Evolutionary conservation across 169 alveolate species (phyloP).

Genomic region (Plasmodium sp.): DNA sequence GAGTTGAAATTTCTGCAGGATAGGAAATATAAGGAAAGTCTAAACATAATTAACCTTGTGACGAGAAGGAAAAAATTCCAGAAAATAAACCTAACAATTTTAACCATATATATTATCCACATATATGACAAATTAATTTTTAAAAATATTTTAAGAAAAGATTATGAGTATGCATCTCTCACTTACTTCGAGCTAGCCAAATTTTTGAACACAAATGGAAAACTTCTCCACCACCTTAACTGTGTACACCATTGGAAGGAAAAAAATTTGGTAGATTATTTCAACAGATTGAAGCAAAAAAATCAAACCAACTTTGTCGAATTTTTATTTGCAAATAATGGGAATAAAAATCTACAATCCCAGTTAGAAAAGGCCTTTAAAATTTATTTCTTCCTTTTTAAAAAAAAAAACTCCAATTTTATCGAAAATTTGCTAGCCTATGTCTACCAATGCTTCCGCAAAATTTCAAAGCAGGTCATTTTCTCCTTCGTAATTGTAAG

Average conservation of each 20-base stretch:
- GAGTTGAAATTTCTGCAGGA: constrained; percentile 48
- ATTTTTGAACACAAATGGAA: constrained; percentile 5
- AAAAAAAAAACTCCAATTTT: constrained; percentile 41
- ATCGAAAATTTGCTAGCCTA: constrained; percentile 60
- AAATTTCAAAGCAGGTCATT: constrained; percentile 63
- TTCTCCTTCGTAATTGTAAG: constrained; percentile 36
- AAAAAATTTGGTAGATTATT: constrained; percentile 33
- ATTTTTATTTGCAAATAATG: constrained; percentile 50
- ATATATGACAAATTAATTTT: constrained; percentile 49
- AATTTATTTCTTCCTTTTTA: constrained; percentile 57
- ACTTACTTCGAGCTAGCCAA: constrained; percentile 15
- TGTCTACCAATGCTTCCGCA: constrained; percentile 60
- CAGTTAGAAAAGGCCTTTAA: constrained; percentile 29
- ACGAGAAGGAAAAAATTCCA: constrained; percentile 20
- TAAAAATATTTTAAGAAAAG: constrained; percentile 55
- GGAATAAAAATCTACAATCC: constrained; percentile 26
- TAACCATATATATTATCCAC: constrained; percentile 42
- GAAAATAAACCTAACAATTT: constrained; percentile 55
- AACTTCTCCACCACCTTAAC: constrained; percentile 14
- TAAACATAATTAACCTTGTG: constrained; percentile 37
- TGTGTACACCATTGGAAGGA: constrained; percentile 36
- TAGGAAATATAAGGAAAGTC: constrained; percentile 44
- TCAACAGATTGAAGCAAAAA: constrained; percentile 69
- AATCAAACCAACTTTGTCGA: constrained; percentile 59
- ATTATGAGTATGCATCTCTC: constrained; percentile 54